Evolutionary conservation across 768 basidiomycete species (phyloP).

Genomic region (Lactifluus subvellereus): DNA sequence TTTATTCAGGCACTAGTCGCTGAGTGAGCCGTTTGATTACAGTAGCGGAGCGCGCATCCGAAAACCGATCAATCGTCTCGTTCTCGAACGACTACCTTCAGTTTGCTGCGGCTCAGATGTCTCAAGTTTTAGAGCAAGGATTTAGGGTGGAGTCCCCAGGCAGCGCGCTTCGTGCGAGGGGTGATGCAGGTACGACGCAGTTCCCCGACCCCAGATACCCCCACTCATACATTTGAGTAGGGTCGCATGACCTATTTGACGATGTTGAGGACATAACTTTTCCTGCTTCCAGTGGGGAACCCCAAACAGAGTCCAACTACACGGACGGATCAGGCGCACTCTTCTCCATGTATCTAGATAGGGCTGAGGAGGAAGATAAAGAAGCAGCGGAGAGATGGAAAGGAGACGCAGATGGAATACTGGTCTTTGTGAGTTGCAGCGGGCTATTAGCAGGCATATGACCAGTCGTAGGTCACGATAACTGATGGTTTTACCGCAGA

Average conservation of each 20-base stretch:
- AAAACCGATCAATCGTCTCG: not conserved
- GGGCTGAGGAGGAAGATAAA: conserved; percentile 18
- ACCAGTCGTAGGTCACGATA: not conserved
- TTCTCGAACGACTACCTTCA: not conserved
- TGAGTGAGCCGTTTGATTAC: too few relatives aligned
- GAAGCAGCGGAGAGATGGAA: conserved; percentile 14
- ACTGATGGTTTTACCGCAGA: conserved; percentile 2
- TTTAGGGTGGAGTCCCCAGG: not conserved
- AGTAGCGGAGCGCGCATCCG: too few relatives aligned
- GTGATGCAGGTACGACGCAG: conserved; percentile 3
- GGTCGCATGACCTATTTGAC: not conserved
- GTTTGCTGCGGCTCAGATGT: not conserved
- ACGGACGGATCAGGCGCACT: conserved; percentile 15
- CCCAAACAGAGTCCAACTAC: conserved; percentile 9
- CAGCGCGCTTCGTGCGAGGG: not conserved
- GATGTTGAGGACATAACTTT: conserved; percentile 1
- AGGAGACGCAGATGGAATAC: conserved; percentile 20
- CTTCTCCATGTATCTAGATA: conserved; percentile 17
- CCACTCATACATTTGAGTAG: not conserved
- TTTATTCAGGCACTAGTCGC: too few relatives aligned
- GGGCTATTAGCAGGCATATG: conserved; percentile 37
- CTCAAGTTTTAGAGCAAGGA: not conserved
- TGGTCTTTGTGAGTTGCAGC: conserved; percentile 30
- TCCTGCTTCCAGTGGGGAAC: conserved; percentile 1
- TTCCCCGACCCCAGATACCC: not conserved